These are phyloP conservation scores for Solanum sitiens DNA, from an alignment of 257 asterid species.

Conservation along the genomic window DNA sequence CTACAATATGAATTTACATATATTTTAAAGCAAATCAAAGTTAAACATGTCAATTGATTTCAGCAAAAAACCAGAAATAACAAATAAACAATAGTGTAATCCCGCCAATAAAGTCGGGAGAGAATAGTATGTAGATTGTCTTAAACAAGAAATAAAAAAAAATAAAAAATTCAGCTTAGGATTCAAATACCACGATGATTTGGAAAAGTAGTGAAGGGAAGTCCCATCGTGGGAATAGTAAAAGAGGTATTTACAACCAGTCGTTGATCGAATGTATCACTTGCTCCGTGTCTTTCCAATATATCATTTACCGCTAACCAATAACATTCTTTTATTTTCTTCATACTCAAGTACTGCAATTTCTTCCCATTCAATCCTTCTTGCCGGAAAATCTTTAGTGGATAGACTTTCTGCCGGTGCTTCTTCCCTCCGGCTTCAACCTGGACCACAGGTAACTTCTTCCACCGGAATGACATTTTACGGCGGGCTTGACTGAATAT, in stretches of 20 bases:
- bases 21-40: background rate
- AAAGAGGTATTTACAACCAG: slow-evolving; percentile 47
- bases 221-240: slow-evolving; percentile 64
- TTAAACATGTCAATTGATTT: background rate
- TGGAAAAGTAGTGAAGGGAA: slow-evolving; percentile 23
- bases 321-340: slow-evolving; percentile 34
- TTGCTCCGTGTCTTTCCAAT: slow-evolving; percentile 19
- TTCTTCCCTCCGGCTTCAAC: slow-evolving; percentile 32
- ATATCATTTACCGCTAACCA: slow-evolving; percentile 23
- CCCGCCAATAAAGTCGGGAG: too few species aligned
- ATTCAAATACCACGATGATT: background rate
- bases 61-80: too few species aligned
- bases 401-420: slow-evolving; percentile 28
- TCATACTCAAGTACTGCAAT: slow-evolving; percentile 24
- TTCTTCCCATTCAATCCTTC: slow-evolving; percentile 30
- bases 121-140: too few species aligned
- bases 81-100: too few species aligned
- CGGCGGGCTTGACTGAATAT: slow-evolving; percentile 16
- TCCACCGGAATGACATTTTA: slow-evolving; percentile 12
- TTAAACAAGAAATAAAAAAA: too few species aligned
- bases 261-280: slow-evolving; percentile 40
- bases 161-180: background rate
- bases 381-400: slow-evolving; percentile 28
- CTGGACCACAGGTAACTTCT: slow-evolving; percentile 33
- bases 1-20: background rate